Evolutionary conservation across 2,329 filamentous ascomycete species (phyloP), one percentile per base, ranked within the genome.

Genomic region (Venturia nashicola): DNA sequence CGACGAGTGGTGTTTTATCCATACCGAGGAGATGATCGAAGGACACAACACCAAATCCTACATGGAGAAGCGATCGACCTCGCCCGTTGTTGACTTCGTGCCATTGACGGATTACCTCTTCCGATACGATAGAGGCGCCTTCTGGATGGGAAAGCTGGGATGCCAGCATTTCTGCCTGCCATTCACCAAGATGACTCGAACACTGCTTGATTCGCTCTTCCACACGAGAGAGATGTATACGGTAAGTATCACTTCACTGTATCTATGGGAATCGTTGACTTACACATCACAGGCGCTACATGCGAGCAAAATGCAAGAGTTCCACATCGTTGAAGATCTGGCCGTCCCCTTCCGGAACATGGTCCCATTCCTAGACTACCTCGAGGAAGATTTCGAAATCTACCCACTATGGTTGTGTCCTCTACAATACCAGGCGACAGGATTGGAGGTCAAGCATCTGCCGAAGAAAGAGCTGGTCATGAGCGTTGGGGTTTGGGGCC

Each of bases 61-160:
- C 46, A 55, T 39, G 36, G 51, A 39, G 43, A 40, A 51, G 34
- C 18, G 46, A 11, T 23, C 39, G 16, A 39, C 51, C n/a, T 55
- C 61, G 11, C 34, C 46, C 18, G 72, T 77, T 1, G 68, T 72
- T 62, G 85, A 88, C 65, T 82, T 81, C 65, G 79, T 88, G 1
- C 85, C 85, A 0, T 68, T 89, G 0, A 74, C 75, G 2, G 86
- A 89, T 69, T 89, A 89, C 72, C 81, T 89, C 65, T 89, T 89
- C 73, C 82, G 86, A n/a, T 89, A 87, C 73, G 86, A 89, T 71
- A 81, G 86, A 44, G 86, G 85, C 60, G 85, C 82, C 2, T 89
- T 89, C 74, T 89, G 86, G 86, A 82, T 83, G 5, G 86, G 82
- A 11, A 75, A 75, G 32, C 83, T 84, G 65, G 83, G 84, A 1